Percentiles rank a stretch among this genome's conserved stretches.
phyloP scores from a whole-genome alignment of 1,284 basidiomycete genomes.

The Cutaneotrichosporon daszewskae region DNA sequence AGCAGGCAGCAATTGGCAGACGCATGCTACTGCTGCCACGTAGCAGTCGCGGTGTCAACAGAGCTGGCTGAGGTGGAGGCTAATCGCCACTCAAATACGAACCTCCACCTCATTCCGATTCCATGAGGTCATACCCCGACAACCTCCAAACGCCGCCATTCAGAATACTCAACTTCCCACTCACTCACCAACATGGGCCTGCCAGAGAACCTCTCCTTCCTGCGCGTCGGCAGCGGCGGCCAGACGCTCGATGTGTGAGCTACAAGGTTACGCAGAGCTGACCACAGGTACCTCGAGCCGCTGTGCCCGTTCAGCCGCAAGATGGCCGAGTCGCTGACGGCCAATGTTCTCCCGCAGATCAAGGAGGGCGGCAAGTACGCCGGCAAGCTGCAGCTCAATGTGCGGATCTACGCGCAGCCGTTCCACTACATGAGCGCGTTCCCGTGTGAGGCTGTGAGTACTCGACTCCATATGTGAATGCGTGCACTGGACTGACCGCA shows the following conservation, averaged over 20 bases:
- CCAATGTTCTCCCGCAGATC: slow-evolving; percentile 46
- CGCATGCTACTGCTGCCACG: no score
- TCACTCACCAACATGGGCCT: slow-evolving; percentile 63
- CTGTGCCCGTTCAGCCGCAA: slow-evolving; percentile 69
- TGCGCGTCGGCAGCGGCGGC: slow-evolving; percentile 64
- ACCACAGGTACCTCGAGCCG: slow-evolving; percentile 57
- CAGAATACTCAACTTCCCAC: neutral
- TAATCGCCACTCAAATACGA: no score
- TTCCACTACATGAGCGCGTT: slow-evolving; percentile 69
- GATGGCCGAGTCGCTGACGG: slow-evolving; percentile 44
- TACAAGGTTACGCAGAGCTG: slow-evolving; percentile 1
- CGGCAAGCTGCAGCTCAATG: slow-evolving; percentile 70
- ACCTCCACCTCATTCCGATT: neutral
- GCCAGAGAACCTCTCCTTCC: slow-evolving; percentile 66
- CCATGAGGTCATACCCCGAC: neutral
- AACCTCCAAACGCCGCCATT: no score
- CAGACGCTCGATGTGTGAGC: slow-evolving; percentile 71
- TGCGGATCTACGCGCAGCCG: slow-evolving; percentile 70
- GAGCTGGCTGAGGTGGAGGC: no score
- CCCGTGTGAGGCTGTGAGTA: slow-evolving; percentile 72
- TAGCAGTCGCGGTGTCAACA: no score
- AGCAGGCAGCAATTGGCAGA: no score
- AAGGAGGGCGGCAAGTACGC: slow-evolving; percentile 60
- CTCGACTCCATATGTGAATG: no score
- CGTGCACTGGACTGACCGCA: no score